phyloP scores from a whole-genome alignment of 305 asterid genomes.

The Solanum hybrid region DNA sequence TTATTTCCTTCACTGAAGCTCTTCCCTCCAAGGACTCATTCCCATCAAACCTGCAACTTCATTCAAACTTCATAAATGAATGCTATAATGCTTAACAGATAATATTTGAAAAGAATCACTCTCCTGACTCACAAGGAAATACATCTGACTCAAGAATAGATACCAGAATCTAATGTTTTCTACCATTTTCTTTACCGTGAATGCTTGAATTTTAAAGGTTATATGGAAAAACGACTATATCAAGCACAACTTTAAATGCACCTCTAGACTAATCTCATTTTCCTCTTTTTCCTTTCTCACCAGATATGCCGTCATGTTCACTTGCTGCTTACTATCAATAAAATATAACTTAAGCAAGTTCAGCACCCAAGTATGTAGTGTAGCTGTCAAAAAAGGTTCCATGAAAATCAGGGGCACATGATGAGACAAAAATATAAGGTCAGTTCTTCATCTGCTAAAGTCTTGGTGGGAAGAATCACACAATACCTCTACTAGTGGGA shows the following conservation, averaged over 20 bases:
- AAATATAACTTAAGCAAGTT: neutral
- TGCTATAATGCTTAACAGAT: neutral
- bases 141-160: neutral
- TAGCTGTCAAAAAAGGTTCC: neutral
- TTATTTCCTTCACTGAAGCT: slow-evolving; percentile 50
- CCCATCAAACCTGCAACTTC: slow-evolving; percentile 57
- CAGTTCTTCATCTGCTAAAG: neutral
- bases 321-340: neutral
- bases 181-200: neutral
- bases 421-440: neutral
- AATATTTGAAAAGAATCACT: neutral
- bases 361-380: neutral
- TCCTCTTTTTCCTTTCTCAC: neutral
- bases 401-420: neutral
- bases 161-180: neutral
- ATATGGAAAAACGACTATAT: neutral
- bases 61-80: neutral
- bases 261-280: neutral
- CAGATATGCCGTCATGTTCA: neutral
- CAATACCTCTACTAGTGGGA: neutral
- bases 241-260: neutral
- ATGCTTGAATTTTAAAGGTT: neutral
- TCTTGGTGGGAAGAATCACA: neutral
- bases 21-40: slow-evolving; percentile 45
- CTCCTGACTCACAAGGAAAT: neutral